phyloP scores from a whole-genome alignment of 1,139 yeast genomes.

The Pneumocystis oryctolagi region DNA sequence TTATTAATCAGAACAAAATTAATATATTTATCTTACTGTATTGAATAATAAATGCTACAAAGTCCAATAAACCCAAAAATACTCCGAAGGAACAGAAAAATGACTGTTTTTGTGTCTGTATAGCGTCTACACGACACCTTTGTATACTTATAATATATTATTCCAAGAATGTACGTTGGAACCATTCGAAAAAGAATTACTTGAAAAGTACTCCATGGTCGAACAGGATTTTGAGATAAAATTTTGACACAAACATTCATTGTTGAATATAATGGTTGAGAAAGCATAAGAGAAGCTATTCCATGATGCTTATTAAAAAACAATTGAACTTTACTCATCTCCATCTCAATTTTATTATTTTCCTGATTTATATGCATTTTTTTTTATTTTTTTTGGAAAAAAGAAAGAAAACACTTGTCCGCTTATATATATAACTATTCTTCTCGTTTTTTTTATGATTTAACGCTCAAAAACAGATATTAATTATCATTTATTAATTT shows the following conservation, averaged over 20 bases:
- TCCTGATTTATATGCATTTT: background rate
- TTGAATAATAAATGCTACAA: background rate
- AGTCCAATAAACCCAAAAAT: slow-evolving; percentile 33
- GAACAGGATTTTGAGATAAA: slow-evolving; percentile 46
- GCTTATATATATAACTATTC: too few species aligned
- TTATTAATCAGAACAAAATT: slow-evolving; percentile 68
- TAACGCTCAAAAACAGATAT: too few species aligned
- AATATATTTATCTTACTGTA: slow-evolving; percentile 28
- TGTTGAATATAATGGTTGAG: slow-evolving; percentile 54
- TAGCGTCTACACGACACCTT: slow-evolving; percentile 22
- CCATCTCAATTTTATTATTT: background rate
- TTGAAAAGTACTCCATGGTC: slow-evolving; percentile 53
- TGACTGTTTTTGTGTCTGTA: slow-evolving; percentile 22
- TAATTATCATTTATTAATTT: background rate
- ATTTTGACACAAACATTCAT: slow-evolving; percentile 67
- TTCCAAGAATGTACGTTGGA: slow-evolving; percentile 47
- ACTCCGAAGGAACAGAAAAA: slow-evolving; percentile 49
- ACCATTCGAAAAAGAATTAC: slow-evolving; percentile 63
- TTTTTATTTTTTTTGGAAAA: background rate
- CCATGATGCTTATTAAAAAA: slow-evolving; percentile 8
- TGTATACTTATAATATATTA: slow-evolving; percentile 35
- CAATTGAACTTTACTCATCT: background rate
- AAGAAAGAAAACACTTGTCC: background rate
- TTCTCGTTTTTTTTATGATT: too few species aligned
- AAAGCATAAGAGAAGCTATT: slow-evolving; percentile 14